Conservation (phyloP, 352 stramenopile species). For the Phytophthora pseudosyringae region DNA sequence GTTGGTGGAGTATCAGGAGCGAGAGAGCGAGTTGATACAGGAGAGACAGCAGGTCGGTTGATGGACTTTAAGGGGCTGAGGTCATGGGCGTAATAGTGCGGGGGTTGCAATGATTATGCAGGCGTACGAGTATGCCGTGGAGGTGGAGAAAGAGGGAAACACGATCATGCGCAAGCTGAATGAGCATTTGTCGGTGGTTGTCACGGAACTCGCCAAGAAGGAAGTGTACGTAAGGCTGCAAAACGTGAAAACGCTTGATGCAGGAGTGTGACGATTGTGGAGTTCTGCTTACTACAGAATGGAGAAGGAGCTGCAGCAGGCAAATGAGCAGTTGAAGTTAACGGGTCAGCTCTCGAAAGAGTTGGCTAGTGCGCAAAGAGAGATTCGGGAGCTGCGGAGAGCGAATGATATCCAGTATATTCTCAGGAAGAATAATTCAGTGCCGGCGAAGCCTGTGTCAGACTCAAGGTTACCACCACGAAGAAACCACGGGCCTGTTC, state of each 20-base stretch:
- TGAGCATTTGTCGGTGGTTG: slow-evolving; percentile 56
- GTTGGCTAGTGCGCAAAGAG: slow-evolving; percentile 67
- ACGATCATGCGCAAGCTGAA: slow-evolving; percentile 50
- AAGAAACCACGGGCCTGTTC: slow-evolving; percentile 1
- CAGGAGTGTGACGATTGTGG: not conserved
- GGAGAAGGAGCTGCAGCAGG: slow-evolving; percentile 64
- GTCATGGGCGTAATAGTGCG: slow-evolving; percentile 1
- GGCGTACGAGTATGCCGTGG: slow-evolving; percentile 59
- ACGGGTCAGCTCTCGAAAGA: slow-evolving; percentile 68
- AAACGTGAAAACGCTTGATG: not conserved
- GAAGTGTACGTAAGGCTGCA: slow-evolving; percentile 43
- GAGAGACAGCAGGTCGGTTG: slow-evolving; percentile 62
- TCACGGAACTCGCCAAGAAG: slow-evolving; percentile 72
- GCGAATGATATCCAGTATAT: slow-evolving; percentile 75
- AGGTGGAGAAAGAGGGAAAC: slow-evolving; percentile 60
- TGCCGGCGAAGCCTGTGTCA: slow-evolving; percentile 19
- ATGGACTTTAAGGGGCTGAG: not conserved
- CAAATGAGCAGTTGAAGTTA: slow-evolving; percentile 62
- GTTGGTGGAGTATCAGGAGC: slow-evolving; percentile 59
- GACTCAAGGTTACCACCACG: slow-evolving; percentile 22
- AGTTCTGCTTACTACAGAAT: slow-evolving; percentile 36
- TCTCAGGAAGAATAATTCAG: slow-evolving; percentile 44
- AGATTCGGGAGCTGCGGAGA: slow-evolving; percentile 76
- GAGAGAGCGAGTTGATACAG: slow-evolving; percentile 63
- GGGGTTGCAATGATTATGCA: slow-evolving; percentile 17